Evolutionary conservation across 495 filamentous ascomycete genomes (phyloP).

Genomic region (Tuber melanosporum): DNA sequence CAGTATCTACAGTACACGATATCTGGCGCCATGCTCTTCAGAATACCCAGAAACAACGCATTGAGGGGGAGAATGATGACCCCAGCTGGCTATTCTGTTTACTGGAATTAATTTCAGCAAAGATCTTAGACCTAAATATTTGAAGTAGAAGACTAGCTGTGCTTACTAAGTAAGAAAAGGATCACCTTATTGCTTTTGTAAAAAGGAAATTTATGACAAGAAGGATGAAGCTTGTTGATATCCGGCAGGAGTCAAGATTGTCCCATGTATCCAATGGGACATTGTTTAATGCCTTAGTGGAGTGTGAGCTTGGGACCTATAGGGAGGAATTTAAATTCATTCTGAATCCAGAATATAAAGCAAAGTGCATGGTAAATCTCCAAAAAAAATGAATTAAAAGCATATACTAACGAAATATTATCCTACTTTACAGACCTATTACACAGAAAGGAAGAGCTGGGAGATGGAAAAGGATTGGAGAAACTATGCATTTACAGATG

Average conservation of each 20-base stretch:
- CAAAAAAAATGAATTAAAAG: too few species aligned
- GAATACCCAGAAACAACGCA: too few species aligned
- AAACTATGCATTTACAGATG: too few species aligned
- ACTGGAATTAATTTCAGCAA: too few species aligned
- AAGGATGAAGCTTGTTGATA: constrained; percentile 2
- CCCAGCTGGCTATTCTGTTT: neutral
- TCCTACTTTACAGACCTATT: too few species aligned
- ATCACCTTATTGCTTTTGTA: neutral
- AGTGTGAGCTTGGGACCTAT: constrained; percentile 1
- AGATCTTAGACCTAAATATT: neutral
- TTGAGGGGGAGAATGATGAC: too few species aligned
- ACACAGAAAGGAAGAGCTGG: too few species aligned
- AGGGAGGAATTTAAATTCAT: too few species aligned
- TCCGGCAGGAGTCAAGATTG: neutral
- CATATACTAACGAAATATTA: too few species aligned
- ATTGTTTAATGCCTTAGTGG: neutral
- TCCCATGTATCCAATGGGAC: neutral
- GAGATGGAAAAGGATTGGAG: too few species aligned
- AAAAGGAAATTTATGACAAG: neutral
- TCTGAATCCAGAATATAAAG: neutral
- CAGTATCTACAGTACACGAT: too few species aligned
- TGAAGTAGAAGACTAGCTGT: neutral
- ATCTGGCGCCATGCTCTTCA: neutral
- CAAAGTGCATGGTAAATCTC: too few species aligned
- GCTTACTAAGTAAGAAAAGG: neutral